phyloP scores from a whole-genome alignment of 768 basidiomycete genomes.

The Auricularia heimuer region DNA sequence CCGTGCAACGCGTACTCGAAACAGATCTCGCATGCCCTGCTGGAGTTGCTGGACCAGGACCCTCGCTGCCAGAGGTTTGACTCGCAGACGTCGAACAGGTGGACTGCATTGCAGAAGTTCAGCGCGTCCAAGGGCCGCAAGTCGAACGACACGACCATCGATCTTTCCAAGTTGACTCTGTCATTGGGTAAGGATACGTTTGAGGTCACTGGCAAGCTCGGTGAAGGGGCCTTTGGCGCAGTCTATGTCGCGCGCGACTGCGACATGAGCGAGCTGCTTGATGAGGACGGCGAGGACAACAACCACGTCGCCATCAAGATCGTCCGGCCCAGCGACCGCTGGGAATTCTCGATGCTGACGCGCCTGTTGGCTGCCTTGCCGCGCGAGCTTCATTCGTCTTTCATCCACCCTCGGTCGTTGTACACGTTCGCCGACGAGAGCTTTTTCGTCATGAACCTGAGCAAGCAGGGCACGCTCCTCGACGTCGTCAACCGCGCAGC shows the following conservation, averaged over 20 bases:
- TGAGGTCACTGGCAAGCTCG: slow-evolving; percentile 75
- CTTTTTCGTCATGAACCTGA: slow-evolving; percentile 78
- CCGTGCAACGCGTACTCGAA: slow-evolving; percentile 83
- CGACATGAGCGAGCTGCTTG: slow-evolving; percentile 12
- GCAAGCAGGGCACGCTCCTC: slow-evolving; percentile 85
- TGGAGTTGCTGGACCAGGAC: slow-evolving; percentile 55
- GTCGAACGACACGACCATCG: slow-evolving; percentile 15
- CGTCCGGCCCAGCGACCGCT: slow-evolving; percentile 77
- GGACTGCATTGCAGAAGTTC: slow-evolving; percentile 42
- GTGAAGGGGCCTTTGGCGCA: slow-evolving; percentile 92
- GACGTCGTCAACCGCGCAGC: slow-evolving; percentile 83
- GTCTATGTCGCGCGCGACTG: slow-evolving; percentile 72
- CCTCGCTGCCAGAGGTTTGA: slow-evolving; percentile 10
- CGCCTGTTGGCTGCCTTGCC: slow-evolving; percentile 65
- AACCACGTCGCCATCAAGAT: slow-evolving; percentile 80
- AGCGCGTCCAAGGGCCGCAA: slow-evolving; percentile 33
- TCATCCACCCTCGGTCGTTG: slow-evolving; percentile 68
- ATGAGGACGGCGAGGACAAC: slow-evolving; percentile 42
- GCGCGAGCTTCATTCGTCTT: slow-evolving; percentile 45
- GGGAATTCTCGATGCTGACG: slow-evolving; percentile 87
- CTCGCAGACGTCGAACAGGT: not conserved
- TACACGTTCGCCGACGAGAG: slow-evolving; percentile 86
- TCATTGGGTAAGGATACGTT: slow-evolving; percentile 55
- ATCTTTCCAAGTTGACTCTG: slow-evolving; percentile 34
- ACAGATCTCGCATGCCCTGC: slow-evolving; percentile 48